A percentile compares a stretch with the other conserved stretches of the same genome.
These are phyloP conservation scores for Colletotrichum filicis DNA, from an alignment of 2,329 filamentous ascomycete species.

Conservation along the genomic window DNA sequence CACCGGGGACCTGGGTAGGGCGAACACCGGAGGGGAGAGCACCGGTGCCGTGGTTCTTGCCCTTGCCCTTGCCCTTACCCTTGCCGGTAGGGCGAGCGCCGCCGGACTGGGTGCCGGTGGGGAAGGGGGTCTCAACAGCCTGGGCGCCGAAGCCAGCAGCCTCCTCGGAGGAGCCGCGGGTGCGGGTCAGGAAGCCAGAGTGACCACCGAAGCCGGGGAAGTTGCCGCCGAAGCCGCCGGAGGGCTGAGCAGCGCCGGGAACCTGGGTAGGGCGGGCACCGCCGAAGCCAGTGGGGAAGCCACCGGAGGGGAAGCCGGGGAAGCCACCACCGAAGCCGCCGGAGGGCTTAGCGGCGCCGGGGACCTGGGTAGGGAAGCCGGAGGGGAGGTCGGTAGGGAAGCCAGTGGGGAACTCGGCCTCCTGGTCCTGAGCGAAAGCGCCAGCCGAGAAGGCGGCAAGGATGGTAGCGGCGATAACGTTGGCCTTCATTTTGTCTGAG, in stretches of 20 bases:
- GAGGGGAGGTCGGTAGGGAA: neutral
- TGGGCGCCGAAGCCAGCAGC: constrained; percentile 1
- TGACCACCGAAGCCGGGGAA: constrained; percentile 21
- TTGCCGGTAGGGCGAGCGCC: constrained; percentile 14
- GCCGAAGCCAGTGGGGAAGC: neutral
- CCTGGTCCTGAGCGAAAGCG: constrained; percentile 16
- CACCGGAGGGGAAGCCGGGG: constrained; percentile 11
- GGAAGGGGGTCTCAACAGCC: constrained; percentile 16
- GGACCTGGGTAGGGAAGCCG: constrained; percentile 15
- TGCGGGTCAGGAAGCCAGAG: constrained; percentile 28
- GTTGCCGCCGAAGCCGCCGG: constrained; percentile 10
- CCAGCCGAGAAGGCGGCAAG: constrained; percentile 30
- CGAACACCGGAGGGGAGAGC: constrained; percentile 22
- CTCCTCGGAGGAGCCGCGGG: neutral
- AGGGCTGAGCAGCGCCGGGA: constrained; percentile 11
- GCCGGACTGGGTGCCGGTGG: constrained; percentile 4
- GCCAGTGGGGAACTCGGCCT: constrained; percentile 18
- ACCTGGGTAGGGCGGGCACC: constrained; percentile 7
- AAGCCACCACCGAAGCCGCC: constrained; percentile 19
- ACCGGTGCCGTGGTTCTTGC: constrained; percentile 30
- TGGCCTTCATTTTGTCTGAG: constrained; percentile 29
- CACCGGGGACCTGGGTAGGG: constrained; percentile 27
- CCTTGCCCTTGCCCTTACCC: constrained; percentile 14
- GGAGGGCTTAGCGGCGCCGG: constrained; percentile 25
- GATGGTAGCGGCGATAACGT: constrained; percentile 26